Base-by-base conservation (phyloP, 2,329 filamentous ascomycete genomes). In the Madurella mycetomatis region DNA sequence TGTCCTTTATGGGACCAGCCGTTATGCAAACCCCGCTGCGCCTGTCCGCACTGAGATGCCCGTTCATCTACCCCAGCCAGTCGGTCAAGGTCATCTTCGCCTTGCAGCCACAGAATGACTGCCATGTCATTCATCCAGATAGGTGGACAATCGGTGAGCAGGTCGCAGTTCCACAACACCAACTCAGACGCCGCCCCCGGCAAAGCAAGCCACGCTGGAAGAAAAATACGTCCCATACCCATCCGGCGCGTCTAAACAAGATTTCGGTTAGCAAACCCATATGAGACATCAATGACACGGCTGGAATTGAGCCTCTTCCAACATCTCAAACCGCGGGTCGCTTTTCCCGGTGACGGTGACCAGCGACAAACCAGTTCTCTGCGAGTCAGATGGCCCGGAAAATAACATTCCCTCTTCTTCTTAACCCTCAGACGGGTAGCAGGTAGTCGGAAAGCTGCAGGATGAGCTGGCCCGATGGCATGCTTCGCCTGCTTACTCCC, bases 241-340 rank as follows among this genome's bases (percentile, higher is more conserved):
- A 41, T 41, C 41, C 15, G 3, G 46, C 15, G 37, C n/a, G 37
- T 18, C 37, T 5, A 16, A 41, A 4, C 12, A 41, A 37, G 40
- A 42, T 50, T 44, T 16, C 16, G 41, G 40, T 43, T 37, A 44
- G 42, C 41, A 16, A n/a, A 40, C 30, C 13, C 37, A 39, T 39
- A 49, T 53, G 51, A 57, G 55, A 57, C 55, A 50, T 41, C 37
- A 41, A 39, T 51, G 53, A 53, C 44, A 55, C 51, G n/a, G 50
- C 17, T 5, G 16, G 31, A 32, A 47, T 37, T 32, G 37, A 45
- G 41, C 32, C 40, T 48, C n/a, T 48, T 44, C 13, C 34, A 11
- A 37, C 11, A 11, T 11, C 13, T 37, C 34, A 11, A 37, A 15
- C 9, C 9, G 34, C 34, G 11, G 11, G 11, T 37, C 13, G 11